Percentiles rank a stretch among this genome's conserved stretches.
Evolutionary conservation across 2,329 filamentous ascomycete genomes (phyloP).

Genomic region (Cladosporium sp.): DNA sequence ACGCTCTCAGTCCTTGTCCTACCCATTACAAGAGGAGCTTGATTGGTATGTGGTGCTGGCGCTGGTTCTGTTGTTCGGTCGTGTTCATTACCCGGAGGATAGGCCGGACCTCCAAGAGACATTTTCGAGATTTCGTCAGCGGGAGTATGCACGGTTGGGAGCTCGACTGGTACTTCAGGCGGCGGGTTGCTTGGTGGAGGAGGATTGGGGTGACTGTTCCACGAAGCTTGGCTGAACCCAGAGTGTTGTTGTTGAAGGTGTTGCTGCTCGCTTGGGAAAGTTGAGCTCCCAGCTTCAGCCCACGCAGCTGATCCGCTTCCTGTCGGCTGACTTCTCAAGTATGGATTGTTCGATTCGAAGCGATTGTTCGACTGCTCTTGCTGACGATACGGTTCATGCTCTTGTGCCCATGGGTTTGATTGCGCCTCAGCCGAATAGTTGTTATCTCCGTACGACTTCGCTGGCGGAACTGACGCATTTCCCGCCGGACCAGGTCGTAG

Average conservation of each 20-base stretch:
- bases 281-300: background rate
- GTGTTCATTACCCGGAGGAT: conserved; percentile 22
- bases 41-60: conserved; percentile 33
- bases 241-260: conserved; percentile 6
- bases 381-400: background rate
- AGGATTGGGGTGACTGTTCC: conserved; percentile 21
- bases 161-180: conserved; percentile 40
- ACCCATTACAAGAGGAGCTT: conserved; percentile 33
- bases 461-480: conserved; percentile 21
- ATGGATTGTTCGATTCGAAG: conserved; percentile 49
- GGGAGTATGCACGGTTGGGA: conserved; percentile 46
- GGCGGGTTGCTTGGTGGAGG: conserved; percentile 27
- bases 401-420: conserved; percentile 32
- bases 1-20: conserved; percentile 19
- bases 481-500: conserved; percentile 32
- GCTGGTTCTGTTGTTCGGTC: conserved; percentile 31
- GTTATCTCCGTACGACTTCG: conserved; percentile 28
- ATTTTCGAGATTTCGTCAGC: conserved; percentile 43
- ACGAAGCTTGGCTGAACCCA: conserved; percentile 6
- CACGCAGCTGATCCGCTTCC: conserved; percentile 14
- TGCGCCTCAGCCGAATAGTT: conserved; percentile 25
- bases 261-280: conserved; percentile 12
- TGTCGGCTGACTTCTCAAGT: conserved; percentile 27
- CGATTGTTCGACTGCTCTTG: conserved; percentile 24
- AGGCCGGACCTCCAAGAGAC: conserved; percentile 31